Evolutionary conservation across 345 rosid genomes (phyloP), one percentile per base, ranked within the genome.

Genomic region (Salix arbutifolia): DNA sequence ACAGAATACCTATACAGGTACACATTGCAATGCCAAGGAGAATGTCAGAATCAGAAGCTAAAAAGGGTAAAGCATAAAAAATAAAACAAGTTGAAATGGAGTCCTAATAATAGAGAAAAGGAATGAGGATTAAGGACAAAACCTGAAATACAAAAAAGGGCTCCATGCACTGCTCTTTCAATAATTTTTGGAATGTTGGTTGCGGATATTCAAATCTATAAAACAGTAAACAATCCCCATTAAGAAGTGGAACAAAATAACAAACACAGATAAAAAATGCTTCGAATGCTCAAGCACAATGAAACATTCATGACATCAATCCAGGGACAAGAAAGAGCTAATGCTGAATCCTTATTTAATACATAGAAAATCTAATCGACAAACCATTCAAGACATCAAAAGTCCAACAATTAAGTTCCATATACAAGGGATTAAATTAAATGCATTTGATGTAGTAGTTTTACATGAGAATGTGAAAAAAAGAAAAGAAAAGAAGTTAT

Each of bases 131-230:
- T 4, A 14, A 48, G 42, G 50, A 56, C 44, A 78, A 79, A 78
- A 96, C 99, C 98, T 96, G 99, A 88, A 96, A 96, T 60, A 96
- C 99, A 78, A 96, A 96, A 83, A 96, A 96, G 14, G 99, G 99
- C 78, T 92, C 99, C 93, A 87, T 92, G 87, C 97, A 91, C 77
- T 96, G 92, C 86, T 96, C 99, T 84, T 94, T 96, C 97, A 96
- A 89, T 82, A 96, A 87, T 81, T 94, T 94, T 86, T 87, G 97
- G 90, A 96, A 96, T 44, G 99, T 94, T 46, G 99, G 97, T 78
- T 96, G 97, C 0, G 99, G 97, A 88, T 96, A 94, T 82, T 96
- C 99, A 84, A 96, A 96, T 75, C 99, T 96, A 87, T 81, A 88
- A 21, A 23, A 82, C 5, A 44, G 70, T 72, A 73, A 87, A 68